Percentiles rank a stretch among this genome's conserved stretches.
Evolutionary conservation across 441 rosid genomes (phyloP).

Genomic region (Eruca vesicaria): DNA sequence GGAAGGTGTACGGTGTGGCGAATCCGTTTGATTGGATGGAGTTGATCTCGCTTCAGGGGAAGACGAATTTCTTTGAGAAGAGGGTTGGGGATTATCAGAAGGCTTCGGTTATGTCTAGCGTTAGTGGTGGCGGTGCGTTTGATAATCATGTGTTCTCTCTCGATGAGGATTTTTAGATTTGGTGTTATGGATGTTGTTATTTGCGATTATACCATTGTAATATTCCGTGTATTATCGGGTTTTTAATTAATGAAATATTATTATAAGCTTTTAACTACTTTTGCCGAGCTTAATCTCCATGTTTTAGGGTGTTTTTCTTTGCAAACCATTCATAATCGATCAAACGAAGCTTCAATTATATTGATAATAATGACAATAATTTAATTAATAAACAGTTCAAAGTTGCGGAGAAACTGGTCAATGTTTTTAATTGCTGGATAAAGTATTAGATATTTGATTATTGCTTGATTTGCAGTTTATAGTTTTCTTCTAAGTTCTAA

Average conservation of each 20-base stretch:
- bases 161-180: slow-evolving; percentile 56
- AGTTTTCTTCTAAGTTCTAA: no score
- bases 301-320: background rate
- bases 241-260: background rate
- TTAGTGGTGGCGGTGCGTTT: slow-evolving; percentile 42
- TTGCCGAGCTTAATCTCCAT: background rate
- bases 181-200: background rate
- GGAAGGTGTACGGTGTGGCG: slow-evolving; percentile 44
- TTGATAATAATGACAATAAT: no score
- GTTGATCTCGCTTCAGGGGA: slow-evolving; percentile 62
- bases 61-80: slow-evolving; percentile 69
- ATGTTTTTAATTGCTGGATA: no score
- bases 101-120: slow-evolving; percentile 61
- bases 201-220: background rate
- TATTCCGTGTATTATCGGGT: background rate
- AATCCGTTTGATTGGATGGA: slow-evolving; percentile 84
- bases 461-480: no score
- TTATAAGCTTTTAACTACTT: background rate
- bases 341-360: no score
- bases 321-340: no score
- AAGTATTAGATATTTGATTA: no score
- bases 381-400: no score
- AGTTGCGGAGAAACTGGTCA: no score
- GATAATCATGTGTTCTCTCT: slow-evolving; percentile 53
- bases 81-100: slow-evolving; percentile 71